Base-by-base conservation (phyloP, 805 yeast genomes). In the Saccharomycopsis oosterbeekiorum region DNA sequence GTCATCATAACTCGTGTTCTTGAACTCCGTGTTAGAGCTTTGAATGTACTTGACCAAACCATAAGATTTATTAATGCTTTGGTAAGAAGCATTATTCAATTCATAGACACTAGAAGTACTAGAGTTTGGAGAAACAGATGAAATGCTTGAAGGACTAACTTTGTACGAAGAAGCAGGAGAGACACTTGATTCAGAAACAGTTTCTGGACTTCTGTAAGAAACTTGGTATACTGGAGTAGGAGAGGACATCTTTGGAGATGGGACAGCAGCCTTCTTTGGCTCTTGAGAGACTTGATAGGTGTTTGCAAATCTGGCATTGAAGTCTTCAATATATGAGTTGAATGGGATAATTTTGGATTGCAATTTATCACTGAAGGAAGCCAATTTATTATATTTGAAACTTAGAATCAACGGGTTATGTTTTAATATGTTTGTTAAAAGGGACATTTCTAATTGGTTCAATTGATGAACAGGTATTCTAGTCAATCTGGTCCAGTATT, bases 401-500 rank as follows among this genome's bases (percentile, higher is more conserved):
- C 57, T 63, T 50, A 63, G 56, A 34, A 57, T 50, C 11, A 63
- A 43, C 37, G 63, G 64, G 41, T 63, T 61, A 42, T 63, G 65
- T 21, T 63, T 60, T 39, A 63, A 47, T 11, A 61, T 57, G 12
- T n/a, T 21, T 37, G 59, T 63, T 37, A 63, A 51, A 24, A 63
- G 37, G n/a, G 62, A 37, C n/a, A 63, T 60, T 40, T 63, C 65
- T 12, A 63, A 57, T 41, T 63, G 62, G 41, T 63, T 63, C 57
- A 63, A 61, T 53, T 63, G 61, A 24, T 62, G 42, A 21, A 59
- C 57, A 36, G 65, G 65, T 40, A 63, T 63, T 56, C 62, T 63
- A 21, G 65, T 63, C 9, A 63, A 56, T 56, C 65, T 58, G 6
- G 64, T 56, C 65, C 65, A 63, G 55, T 63, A 63, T 55, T 63